Evolutionary conservation across 1,284 basidiomycete genomes (phyloP).

Genomic region (Leccinum subrobustum): DNA sequence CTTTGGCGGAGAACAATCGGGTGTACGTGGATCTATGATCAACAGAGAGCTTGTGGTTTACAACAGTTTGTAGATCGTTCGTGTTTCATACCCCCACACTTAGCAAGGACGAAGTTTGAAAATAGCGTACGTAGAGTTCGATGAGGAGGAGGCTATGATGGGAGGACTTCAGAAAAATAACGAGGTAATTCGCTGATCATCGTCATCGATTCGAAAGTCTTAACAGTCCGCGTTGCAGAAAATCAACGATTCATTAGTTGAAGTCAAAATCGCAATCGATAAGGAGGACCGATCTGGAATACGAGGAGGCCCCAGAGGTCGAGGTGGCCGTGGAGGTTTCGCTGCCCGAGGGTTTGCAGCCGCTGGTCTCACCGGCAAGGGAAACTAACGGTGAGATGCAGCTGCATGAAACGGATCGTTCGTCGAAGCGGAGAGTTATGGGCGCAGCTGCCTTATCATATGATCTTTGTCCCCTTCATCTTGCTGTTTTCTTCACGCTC

Average conservation of each 20-base stretch:
- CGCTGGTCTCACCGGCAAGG: conserved; percentile 59
- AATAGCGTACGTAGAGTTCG: conserved; percentile 85
- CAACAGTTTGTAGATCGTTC: conserved; percentile 55
- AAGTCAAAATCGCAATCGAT: conserved; percentile 69
- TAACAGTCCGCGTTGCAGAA: conserved; percentile 43
- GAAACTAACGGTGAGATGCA: conserved; percentile 31
- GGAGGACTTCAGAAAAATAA: conserved; percentile 69
- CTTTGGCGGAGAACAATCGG: conserved; percentile 66
- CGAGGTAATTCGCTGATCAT: conserved; percentile 46
- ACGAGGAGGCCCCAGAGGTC: conserved; percentile 37
- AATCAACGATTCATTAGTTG: conserved; percentile 60
- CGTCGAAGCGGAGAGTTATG: conserved; percentile 19
- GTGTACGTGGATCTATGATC: conserved; percentile 43
- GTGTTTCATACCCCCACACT: conserved; percentile 59
- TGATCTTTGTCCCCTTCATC: conserved; percentile 11
- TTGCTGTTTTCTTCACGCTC: conserved; percentile 15
- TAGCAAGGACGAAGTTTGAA: conserved; percentile 49
- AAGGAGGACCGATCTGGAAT: conserved; percentile 45
- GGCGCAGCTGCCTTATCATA: conserved; percentile 23
- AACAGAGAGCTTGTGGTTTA: conserved; percentile 4
- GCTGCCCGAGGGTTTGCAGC: conserved; percentile 64
- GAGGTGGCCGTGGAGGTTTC: conserved; percentile 40
- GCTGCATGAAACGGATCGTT: conserved; percentile 24
- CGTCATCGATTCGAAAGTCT: background rate
- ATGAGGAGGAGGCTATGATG: conserved; percentile 80